Conservation (phyloP, 495 filamentous ascomycete genomes). For the Cairneyella variabilis region DNA sequence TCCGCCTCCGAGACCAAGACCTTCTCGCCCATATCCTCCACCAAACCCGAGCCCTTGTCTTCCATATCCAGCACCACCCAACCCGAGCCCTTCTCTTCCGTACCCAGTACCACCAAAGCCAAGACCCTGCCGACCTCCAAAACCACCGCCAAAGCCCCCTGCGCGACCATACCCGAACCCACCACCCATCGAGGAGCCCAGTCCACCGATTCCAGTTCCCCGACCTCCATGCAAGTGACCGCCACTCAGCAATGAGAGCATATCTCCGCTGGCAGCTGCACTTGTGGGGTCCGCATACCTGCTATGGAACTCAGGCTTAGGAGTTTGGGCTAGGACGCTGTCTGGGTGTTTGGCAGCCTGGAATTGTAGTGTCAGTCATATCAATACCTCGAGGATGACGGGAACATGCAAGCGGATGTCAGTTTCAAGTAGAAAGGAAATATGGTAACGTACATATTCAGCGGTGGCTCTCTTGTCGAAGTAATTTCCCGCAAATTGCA, state of each 20-base stretch:
- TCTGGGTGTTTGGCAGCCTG: not conserved
- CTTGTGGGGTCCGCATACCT: conserved; percentile 46
- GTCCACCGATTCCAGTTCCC: not conserved
- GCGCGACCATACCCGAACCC: not conserved
- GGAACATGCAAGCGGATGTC: too few relatives aligned
- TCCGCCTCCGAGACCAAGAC: too few relatives aligned
- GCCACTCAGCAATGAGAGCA: conserved; percentile 33
- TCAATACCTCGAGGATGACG: too few relatives aligned
- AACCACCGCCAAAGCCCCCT: not conserved
- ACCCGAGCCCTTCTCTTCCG: not conserved
- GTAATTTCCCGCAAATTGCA: conserved; percentile 10
- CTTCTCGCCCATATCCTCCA: not conserved
- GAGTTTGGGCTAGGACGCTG: not conserved
- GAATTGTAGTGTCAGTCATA: too few relatives aligned
- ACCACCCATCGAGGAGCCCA: not conserved
- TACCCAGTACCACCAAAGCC: too few relatives aligned
- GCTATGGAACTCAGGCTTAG: conserved; percentile 31
- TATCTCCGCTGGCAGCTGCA: conserved; percentile 31
- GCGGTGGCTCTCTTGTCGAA: conserved; percentile 10
- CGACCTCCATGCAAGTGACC: conserved; percentile 23
- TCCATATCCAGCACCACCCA: not conserved
- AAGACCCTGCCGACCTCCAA: too few relatives aligned
- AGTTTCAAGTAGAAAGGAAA: not conserved
- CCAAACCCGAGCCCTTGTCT: not conserved
- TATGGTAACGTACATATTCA: conserved; percentile 6